phyloP scores from a whole-genome alignment of 306 rosid species.

The Prunus salicina region DNA sequence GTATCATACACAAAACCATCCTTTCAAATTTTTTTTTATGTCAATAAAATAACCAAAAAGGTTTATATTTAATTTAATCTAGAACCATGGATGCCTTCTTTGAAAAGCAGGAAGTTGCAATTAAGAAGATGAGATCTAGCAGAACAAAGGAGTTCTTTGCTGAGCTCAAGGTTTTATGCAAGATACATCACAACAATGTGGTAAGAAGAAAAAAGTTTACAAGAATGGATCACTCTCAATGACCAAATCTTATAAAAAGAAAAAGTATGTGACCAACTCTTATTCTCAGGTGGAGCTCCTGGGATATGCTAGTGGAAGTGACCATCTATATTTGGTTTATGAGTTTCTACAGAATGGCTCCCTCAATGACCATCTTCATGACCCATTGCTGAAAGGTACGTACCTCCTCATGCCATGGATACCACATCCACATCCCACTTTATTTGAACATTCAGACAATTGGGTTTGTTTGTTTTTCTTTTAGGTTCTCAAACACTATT shows the following conservation, averaged over 20 bases:
- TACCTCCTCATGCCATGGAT: neutral
- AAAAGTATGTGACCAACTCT: neutral
- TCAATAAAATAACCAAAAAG: neutral
- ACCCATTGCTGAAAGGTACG: constrained; percentile 58
- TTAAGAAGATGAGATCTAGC: constrained; percentile 62
- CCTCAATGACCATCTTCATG: constrained; percentile 59
- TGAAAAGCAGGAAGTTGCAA: constrained; percentile 51
- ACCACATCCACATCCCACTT: neutral
- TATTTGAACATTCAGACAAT: neutral
- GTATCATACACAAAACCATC: neutral
- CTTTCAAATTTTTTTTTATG: neutral
- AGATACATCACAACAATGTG: constrained; percentile 36
- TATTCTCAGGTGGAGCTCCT: constrained; percentile 51
- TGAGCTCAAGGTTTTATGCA: constrained; percentile 60
- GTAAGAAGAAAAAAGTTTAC: constrained; percentile 25
- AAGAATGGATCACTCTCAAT: neutral
- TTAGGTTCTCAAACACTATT: neutral
- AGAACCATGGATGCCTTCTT: neutral
- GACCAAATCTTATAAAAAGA: neutral
- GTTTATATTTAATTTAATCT: neutral
- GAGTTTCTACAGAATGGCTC: constrained; percentile 63
- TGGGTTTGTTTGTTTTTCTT: neutral
- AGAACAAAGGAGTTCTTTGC: constrained; percentile 59
- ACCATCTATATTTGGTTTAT: constrained; percentile 58
- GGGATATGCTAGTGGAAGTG: constrained; percentile 64